phyloP scores from a whole-genome alignment of 345 rosid species.

The Syzygium oleosum region DNA sequence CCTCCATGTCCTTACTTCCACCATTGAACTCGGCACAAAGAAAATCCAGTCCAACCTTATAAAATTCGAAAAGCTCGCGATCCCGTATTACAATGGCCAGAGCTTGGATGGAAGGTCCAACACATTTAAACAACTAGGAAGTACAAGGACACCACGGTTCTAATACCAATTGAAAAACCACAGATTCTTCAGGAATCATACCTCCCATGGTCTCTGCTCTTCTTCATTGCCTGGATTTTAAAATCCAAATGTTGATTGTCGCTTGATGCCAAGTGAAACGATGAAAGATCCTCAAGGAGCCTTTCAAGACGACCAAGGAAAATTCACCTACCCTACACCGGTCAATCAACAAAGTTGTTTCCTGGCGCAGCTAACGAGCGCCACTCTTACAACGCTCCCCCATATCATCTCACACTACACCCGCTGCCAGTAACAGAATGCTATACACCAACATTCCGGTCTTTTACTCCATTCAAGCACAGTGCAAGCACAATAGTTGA shows the following conservation, averaged over 20 bases:
- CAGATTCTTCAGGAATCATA: neutral
- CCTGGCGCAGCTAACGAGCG: neutral
- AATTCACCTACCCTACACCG: neutral
- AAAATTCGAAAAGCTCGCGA: neutral
- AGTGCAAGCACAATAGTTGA: neutral
- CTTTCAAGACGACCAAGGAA: neutral
- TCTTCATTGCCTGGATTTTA: neutral
- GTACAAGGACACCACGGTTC: neutral
- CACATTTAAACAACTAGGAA: neutral
- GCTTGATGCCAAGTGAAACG: neutral
- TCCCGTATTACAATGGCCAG: neutral
- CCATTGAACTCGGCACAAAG: neutral
- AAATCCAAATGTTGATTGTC: neutral
- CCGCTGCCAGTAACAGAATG: neutral
- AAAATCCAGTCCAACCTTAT: rapidly evolving
- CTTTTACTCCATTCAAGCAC: neutral
- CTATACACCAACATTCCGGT: neutral
- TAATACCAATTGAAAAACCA: neutral
- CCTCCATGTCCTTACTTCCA: neutral
- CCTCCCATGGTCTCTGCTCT: neutral
- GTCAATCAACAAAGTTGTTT: neutral
- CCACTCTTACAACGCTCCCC: neutral
- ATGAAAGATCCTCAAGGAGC: neutral
- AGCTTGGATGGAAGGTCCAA: neutral
- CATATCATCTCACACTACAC: neutral